phyloP scores from a whole-genome alignment of 257 asterid species.

The Primulina huaijiensis region DNA sequence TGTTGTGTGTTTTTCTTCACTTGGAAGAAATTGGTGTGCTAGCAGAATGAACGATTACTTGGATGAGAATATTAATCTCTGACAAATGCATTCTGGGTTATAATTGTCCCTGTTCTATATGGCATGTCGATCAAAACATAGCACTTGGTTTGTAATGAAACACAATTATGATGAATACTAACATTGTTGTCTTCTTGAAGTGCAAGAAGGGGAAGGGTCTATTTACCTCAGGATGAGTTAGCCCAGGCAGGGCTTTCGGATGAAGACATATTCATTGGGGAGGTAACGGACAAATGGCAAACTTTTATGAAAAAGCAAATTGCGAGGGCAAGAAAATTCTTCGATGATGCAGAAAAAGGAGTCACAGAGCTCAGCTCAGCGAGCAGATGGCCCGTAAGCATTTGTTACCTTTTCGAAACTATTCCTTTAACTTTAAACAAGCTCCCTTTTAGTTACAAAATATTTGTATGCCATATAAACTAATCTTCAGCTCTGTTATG shows the following conservation, averaged over 20 bases:
- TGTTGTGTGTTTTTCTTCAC: not conserved
- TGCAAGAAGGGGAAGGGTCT: slow-evolving; percentile 89
- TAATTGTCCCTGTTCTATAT: not conserved
- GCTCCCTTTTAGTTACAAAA: not conserved
- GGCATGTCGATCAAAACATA: not conserved
- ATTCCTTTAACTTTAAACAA: not conserved
- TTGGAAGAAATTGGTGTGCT: not conserved
- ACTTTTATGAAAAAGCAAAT: slow-evolving; percentile 90
- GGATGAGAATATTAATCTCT: not conserved
- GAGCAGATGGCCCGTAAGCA: slow-evolving; percentile 96
- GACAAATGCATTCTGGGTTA: not conserved
- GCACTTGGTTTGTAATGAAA: not conserved
- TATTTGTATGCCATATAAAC: not conserved
- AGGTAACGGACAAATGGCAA: slow-evolving; percentile 94
- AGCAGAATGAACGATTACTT: not conserved
- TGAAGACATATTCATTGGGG: slow-evolving; percentile 79
- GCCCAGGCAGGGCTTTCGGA: slow-evolving; percentile 88
- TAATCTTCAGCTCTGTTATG: not conserved
- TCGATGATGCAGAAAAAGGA: slow-evolving; percentile 80
- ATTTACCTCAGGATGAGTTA: slow-evolving; percentile 92
- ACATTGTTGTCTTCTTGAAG: slow-evolving; percentile 32
- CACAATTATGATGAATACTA: not conserved
- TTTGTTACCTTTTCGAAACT: not conserved
- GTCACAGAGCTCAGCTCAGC: slow-evolving; percentile 84
- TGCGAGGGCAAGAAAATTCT: slow-evolving; percentile 81